A percentile compares a stretch with the other conserved stretches of the same genome.
These are phyloP conservation scores for Blastomyces gilchristii DNA, from an alignment of 2,329 filamentous ascomycete genomes.

Conservation along the genomic window DNA sequence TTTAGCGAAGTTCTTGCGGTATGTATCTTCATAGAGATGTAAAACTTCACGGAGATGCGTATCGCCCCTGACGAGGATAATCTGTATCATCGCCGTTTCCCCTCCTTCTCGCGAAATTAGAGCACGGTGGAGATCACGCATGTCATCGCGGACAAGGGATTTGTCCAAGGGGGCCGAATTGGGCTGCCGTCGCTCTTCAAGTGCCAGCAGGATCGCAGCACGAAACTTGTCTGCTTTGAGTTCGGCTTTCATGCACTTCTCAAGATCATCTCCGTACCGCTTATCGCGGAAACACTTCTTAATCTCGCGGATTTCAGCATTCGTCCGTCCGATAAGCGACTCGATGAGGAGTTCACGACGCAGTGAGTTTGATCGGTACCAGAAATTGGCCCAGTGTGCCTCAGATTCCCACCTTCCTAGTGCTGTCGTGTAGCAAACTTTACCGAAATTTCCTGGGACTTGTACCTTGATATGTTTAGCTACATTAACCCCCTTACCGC, in stretches of 20 bases:
- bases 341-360: slow-evolving; percentile 87
- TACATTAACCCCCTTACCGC: slow-evolving; percentile 40
- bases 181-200: slow-evolving; percentile 76
- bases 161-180: slow-evolving; percentile 59
- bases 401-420: slow-evolving; percentile 87
- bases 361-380: slow-evolving; percentile 81
- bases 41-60: slow-evolving; percentile 71
- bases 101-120: slow-evolving; percentile 64
- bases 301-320: slow-evolving; percentile 76
- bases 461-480: slow-evolving; percentile 43
- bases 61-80: slow-evolving; percentile 73
- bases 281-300: slow-evolving; percentile 85
- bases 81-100: slow-evolving; percentile 75
- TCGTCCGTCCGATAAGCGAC: slow-evolving; percentile 77
- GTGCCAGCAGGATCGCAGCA: slow-evolving; percentile 67
- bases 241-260: slow-evolving; percentile 81
- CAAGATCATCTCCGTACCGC: slow-evolving; percentile 73
- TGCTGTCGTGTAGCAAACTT: slow-evolving; percentile 81
- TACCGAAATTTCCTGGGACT: slow-evolving; percentile 57
- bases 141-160: slow-evolving; percentile 58
- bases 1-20: slow-evolving; percentile 71
- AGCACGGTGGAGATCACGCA: slow-evolving; percentile 59
- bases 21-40: slow-evolving; percentile 61
- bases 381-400: slow-evolving; percentile 96
- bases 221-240: slow-evolving; percentile 96